Conservation (phyloP, 2,329 filamentous ascomycete species). For the Hymenoscyphus linearis region DNA sequence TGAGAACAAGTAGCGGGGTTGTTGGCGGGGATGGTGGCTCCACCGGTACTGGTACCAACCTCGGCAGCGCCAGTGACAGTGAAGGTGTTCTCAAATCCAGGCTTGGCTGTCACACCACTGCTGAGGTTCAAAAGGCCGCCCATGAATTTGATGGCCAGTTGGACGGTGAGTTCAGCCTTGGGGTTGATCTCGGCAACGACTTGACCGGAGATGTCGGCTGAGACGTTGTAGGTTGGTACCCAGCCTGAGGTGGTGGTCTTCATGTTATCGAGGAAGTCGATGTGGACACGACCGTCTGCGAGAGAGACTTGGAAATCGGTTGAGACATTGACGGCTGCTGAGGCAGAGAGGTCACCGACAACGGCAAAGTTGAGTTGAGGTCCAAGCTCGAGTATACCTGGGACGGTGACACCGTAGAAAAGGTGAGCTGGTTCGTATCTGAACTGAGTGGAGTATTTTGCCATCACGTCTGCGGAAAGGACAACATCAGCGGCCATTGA, state of each 20-base stretch:
- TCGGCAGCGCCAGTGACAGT: slow-evolving; percentile 27
- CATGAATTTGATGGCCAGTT: slow-evolving; percentile 36
- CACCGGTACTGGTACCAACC: slow-evolving; percentile 17
- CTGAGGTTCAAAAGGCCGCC: slow-evolving; percentile 35
- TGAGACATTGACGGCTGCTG: slow-evolving; percentile 31
- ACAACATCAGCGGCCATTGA: slow-evolving; percentile 34
- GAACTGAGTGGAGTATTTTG: slow-evolving; percentile 33
- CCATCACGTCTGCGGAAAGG: slow-evolving; percentile 34
- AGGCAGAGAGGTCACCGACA: slow-evolving; percentile 35
- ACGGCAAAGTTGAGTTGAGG: slow-evolving; percentile 36
- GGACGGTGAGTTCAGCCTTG: slow-evolving; percentile 34
- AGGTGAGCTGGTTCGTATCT: slow-evolving; percentile 35
- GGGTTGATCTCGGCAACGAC: slow-evolving; percentile 33
- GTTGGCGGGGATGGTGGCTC: slow-evolving; percentile 18
- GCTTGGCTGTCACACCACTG: slow-evolving; percentile 35
- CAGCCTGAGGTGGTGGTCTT: slow-evolving; percentile 33
- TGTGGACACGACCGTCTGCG: slow-evolving; percentile 35
- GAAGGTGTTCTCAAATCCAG: slow-evolving; percentile 36
- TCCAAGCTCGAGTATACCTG: slow-evolving; percentile 37
- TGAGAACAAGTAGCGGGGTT: slow-evolving; percentile 20
- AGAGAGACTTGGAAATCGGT: slow-evolving; percentile 33
- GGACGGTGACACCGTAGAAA: slow-evolving; percentile 36
- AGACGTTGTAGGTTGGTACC: slow-evolving; percentile 34
- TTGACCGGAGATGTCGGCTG: slow-evolving; percentile 33
- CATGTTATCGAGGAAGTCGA: slow-evolving; percentile 34